These are phyloP conservation scores for Coemansia sp. DNA, from an alignment of 192 early-diverging fungal genomes.

Conservation along the genomic window DNA sequence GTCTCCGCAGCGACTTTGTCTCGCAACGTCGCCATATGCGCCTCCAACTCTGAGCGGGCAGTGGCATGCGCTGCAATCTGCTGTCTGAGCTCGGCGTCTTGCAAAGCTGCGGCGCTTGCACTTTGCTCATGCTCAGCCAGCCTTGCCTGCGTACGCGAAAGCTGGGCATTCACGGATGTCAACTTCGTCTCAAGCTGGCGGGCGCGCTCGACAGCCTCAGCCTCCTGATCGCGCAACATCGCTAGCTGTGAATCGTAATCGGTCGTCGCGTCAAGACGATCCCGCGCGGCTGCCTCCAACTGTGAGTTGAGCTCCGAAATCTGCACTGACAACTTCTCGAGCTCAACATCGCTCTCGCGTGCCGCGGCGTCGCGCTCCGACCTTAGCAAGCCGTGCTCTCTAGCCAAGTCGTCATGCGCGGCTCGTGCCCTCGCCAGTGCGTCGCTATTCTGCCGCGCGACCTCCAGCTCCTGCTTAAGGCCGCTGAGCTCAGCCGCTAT, in stretches of 20 bases:
- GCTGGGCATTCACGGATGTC: background rate
- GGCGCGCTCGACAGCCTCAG: background rate
- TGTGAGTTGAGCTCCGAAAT: background rate
- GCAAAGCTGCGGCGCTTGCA: background rate
- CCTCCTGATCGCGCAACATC: background rate
- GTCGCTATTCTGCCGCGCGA: background rate
- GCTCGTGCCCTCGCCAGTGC: background rate
- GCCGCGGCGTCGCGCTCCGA: background rate
- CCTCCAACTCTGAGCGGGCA: conserved; percentile 1
- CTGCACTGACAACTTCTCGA: background rate
- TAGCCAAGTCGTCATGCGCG: background rate
- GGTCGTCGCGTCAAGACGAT: background rate
- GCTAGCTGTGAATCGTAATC: background rate
- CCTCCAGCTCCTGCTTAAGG: background rate
- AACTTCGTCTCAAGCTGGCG: conserved; percentile 13
- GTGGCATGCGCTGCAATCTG: conserved; percentile 14
- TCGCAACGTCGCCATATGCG: conserved; percentile 7
- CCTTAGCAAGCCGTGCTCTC: too few relatives aligned
- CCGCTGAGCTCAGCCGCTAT: background rate
- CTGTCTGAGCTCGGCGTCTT: conserved; percentile 8
- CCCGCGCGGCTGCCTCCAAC: background rate
- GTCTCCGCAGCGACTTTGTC: background rate
- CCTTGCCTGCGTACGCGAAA: background rate
- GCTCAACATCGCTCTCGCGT: background rate
- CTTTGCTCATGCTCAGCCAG: background rate